A percentile compares a stretch with the other conserved stretches of the same genome.
phyloP scores from a whole-genome alignment of 2,329 filamentous ascomycete genomes.

The Trichoderma pleuroti region DNA sequence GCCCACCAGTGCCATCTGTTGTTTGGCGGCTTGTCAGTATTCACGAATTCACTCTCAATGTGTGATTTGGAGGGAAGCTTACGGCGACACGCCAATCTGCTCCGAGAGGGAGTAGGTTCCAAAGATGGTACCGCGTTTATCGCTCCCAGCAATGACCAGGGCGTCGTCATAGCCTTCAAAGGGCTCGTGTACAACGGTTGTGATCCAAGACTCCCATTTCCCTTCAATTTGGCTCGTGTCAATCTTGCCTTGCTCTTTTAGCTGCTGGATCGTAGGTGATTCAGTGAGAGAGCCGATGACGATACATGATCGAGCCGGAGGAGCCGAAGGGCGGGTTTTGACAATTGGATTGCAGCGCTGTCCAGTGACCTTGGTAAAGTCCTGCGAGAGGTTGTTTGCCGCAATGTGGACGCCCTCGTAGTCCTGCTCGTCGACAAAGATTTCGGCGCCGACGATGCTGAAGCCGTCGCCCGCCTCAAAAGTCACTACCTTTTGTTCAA shows the following conservation, averaged over 20 bases:
- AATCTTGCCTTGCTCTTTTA: slow-evolving; percentile 23
- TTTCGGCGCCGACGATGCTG: slow-evolving; percentile 29
- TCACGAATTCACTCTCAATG: background rate
- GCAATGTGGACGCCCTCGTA: slow-evolving; percentile 34
- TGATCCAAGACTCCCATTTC: slow-evolving; percentile 55
- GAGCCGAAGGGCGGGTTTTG: background rate
- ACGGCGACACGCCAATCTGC: slow-evolving; percentile 58
- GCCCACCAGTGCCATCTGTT: slow-evolving; percentile 56
- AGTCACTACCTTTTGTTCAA: slow-evolving; percentile 27
- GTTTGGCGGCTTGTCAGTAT: background rate
- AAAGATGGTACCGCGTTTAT: slow-evolving; percentile 58
- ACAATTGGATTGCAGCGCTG: slow-evolving; percentile 17
- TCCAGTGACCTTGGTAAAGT: slow-evolving; percentile 28
- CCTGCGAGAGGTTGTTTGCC: slow-evolving; percentile 30
- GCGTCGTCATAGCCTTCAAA: slow-evolving; percentile 40
- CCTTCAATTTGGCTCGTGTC: slow-evolving; percentile 32
- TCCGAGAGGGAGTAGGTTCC: slow-evolving; percentile 59
- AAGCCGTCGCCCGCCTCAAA: slow-evolving; percentile 27
- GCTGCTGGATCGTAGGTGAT: slow-evolving; percentile 23
- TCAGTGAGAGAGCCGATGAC: slow-evolving; percentile 25
- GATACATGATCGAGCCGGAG: slow-evolving; percentile 21
- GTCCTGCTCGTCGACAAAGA: slow-evolving; percentile 32
- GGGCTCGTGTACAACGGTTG: slow-evolving; percentile 45
- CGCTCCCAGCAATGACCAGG: slow-evolving; percentile 55
- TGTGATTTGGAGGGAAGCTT: slow-evolving; percentile 10